phyloP scores from a whole-genome alignment of 805 yeast genomes.

The Candida montana region DNA sequence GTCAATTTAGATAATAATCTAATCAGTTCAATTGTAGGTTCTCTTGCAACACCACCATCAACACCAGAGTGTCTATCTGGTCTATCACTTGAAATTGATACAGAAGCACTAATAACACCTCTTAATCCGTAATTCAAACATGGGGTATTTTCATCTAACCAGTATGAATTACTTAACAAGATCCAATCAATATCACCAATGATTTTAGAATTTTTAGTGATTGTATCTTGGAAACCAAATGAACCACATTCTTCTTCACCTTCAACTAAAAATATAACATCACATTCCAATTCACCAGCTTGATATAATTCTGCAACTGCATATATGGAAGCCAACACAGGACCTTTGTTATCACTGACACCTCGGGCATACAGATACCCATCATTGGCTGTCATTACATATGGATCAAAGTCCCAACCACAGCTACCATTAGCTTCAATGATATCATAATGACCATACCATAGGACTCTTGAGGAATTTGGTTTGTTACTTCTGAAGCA shows the following conservation, averaged over 20 bases:
- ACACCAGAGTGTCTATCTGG: conserved; percentile 96
- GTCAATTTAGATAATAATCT: conserved; percentile 63
- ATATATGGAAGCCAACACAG: conserved; percentile 77
- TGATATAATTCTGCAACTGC: conserved; percentile 72
- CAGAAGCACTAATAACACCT: conserved; percentile 81
- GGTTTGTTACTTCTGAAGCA: conserved; percentile 46
- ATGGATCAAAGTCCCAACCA: conserved; percentile 79
- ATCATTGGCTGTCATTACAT: conserved; percentile 63
- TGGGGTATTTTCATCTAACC: conserved; percentile 87
- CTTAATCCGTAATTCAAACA: conserved; percentile 92
- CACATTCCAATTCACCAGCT: conserved; percentile 49
- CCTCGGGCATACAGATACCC: conserved; percentile 92
- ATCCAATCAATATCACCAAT: conserved; percentile 86
- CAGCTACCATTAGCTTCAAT: conserved; percentile 64
- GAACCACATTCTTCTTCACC: conserved; percentile 97
- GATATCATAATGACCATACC: conserved; percentile 97
- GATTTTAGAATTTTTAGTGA: conserved; percentile 41
- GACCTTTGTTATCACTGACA: conserved; percentile 93
- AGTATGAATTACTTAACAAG: conserved; percentile 82
- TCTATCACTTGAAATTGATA: conserved; percentile 61
- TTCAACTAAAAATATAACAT: conserved; percentile 79
- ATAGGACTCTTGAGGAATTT: conserved; percentile 47
- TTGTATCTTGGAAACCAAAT: conserved; percentile 69
- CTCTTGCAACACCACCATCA: conserved; percentile 86
- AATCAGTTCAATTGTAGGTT: conserved; percentile 84